Evolutionary conservation across 2,329 filamentous ascomycete genomes (phyloP), one percentile per base, ranked within the genome.

Genomic region (Apiospora marii): DNA sequence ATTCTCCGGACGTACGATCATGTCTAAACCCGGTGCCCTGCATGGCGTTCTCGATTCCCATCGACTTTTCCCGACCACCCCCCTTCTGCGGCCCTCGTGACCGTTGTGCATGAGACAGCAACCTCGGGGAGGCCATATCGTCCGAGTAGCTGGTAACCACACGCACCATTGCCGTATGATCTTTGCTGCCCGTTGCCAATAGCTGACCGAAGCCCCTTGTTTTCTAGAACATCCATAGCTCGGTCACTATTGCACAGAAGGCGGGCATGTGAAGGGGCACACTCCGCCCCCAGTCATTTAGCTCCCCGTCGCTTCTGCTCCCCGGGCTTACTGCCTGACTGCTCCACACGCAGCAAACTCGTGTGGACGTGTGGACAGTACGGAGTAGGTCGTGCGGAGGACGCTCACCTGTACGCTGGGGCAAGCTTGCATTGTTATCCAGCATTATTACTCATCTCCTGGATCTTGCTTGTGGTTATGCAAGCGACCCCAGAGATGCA

Each of bases 161-260:
- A 41, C 34, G 34, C 34, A 64, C 58, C 58, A 64, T 51, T 24
- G n/a, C 49, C 49, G 49, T 51, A 51, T 51, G 49, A 51, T 51
- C n/a, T 12, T 12, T 51, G 12, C 49, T 49, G n/a, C 46, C n/a
- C n/a, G 24, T n/a, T 64, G 19, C 34, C 58, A 64, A 41, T 41
- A 22, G 58, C 58, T 64, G 30, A 41, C 34, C 30, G 58, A 41
- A 22, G 22, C 34, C 34, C 34, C 34, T 37, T 64, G 34, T 64
- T 64, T 64, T 30, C 58, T 49, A 64, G 58, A 64, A 64, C 58
- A 64, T 64, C 58, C n/a, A 64, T 41, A 64, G 30, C 19, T 64
- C 58, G 58, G 58, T 13, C 41, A 13, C 58, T 37, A 64, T 64
- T 64, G 58, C 58, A 41, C 58, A 41, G 19, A 41, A 64, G 58